Evolutionary conservation across 331 rosid genomes (phyloP).

Genomic region (Telfairia occidentalis): DNA sequence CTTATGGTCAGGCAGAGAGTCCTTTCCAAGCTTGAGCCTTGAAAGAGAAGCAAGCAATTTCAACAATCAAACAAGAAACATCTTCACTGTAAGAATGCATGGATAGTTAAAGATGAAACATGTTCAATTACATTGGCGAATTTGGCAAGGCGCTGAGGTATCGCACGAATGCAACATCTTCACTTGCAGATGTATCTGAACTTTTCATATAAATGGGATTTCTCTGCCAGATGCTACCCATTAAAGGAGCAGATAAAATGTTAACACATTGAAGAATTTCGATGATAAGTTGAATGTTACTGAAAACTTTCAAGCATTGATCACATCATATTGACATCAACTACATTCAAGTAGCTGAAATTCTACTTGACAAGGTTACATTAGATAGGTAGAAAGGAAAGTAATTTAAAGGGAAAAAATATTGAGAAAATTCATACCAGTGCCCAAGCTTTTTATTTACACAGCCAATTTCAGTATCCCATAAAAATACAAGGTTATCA

Average conservation of each 20-base stretch:
- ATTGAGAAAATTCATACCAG: constrained; percentile 29
- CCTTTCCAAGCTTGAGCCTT: constrained; percentile 36
- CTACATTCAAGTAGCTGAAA: neutral
- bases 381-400: neutral
- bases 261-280: neutral
- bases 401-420: neutral
- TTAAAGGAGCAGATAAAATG: constrained; percentile 21
- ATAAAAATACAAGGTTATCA: constrained; percentile 27
- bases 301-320: neutral
- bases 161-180: constrained; percentile 31
- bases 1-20: constrained; percentile 15
- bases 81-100: neutral
- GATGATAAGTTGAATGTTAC: neutral
- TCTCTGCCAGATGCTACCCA: constrained; percentile 56
- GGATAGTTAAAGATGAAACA: neutral
- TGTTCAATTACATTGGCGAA: constrained; percentile 31
- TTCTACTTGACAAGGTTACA: neutral
- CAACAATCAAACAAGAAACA: constrained; percentile 4
- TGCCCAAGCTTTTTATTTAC: constrained; percentile 56
- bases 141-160: constrained; percentile 27
- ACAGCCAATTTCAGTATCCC: constrained; percentile 26
- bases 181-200: constrained; percentile 23
- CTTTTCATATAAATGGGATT: constrained; percentile 26
- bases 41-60: constrained; percentile 22
- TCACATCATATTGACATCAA: neutral